Percentiles rank a stretch among this genome's conserved stretches.
phyloP scores from a whole-genome alignment of 2,329 filamentous ascomycete species.

The Clonostachys sp. region DNA sequence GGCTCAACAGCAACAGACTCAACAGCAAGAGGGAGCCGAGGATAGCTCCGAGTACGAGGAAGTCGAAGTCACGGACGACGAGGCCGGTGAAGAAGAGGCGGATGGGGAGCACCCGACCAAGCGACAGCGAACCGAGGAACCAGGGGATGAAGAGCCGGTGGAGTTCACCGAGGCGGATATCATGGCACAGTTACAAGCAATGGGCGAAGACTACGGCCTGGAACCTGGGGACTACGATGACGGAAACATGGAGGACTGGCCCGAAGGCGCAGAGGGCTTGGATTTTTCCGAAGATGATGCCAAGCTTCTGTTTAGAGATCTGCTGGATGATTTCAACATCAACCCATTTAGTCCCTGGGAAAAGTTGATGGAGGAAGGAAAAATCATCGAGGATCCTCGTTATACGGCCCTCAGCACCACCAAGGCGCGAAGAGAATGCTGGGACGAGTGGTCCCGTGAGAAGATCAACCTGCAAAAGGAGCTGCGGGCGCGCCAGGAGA shows the following conservation, averaged over 20 bases:
- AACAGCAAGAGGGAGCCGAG: conserved; percentile 8
- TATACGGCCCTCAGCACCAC: conserved; percentile 83
- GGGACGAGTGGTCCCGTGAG: conserved; percentile 77
- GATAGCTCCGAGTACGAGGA: conserved; percentile 73
- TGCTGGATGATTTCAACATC: conserved; percentile 77
- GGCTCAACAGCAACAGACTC: neutral
- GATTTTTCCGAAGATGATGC: conserved; percentile 73
- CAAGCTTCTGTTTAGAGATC: conserved; percentile 73
- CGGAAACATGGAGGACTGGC: conserved; percentile 54
- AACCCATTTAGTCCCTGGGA: conserved; percentile 93
- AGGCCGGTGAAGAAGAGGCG: conserved; percentile 25
- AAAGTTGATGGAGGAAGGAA: conserved; percentile 76
- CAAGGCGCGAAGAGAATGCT: conserved; percentile 75
- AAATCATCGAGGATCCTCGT: conserved; percentile 77
- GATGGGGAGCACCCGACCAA: conserved; percentile 44
- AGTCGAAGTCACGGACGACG: conserved; percentile 54
- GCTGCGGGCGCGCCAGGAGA: conserved; percentile 69
- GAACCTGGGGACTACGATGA: conserved; percentile 75
- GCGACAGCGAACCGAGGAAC: conserved; percentile 51
- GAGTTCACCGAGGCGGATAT: conserved; percentile 96
- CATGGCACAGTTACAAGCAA: conserved; percentile 82
- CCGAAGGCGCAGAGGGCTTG: conserved; percentile 68
- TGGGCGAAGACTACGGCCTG: conserved; percentile 80
- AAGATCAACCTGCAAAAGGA: conserved; percentile 70
- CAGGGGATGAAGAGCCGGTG: conserved; percentile 45